Conservation (phyloP, 1,284 basidiomycete genomes). For the Ceraceosorus bombacis region DNA sequence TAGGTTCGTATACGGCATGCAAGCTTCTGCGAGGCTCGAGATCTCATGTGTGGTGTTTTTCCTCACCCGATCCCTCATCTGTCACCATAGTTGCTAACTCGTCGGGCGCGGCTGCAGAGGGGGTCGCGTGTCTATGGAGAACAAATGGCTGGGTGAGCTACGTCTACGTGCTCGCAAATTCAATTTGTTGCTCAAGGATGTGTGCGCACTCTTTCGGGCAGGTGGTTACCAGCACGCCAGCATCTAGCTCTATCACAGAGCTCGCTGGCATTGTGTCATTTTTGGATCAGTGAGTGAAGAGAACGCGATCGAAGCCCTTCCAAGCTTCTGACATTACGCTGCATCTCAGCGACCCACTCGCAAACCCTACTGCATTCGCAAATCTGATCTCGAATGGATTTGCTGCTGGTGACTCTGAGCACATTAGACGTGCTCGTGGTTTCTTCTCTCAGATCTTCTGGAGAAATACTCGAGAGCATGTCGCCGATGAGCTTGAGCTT, state of each 20-base stretch:
- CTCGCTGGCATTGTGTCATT: conserved; percentile 29
- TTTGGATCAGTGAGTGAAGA: conserved; percentile 13
- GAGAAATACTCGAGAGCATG: conserved; percentile 28
- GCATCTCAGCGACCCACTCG: background rate
- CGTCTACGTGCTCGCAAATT: no score
- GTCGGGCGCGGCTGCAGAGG: conserved; percentile 10
- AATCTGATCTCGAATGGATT: conserved; percentile 26
- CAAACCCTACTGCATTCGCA: background rate
- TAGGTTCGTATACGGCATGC: conserved; percentile 2
- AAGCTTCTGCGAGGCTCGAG: no score
- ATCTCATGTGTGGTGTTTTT: no score
- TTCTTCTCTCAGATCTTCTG: conserved; percentile 27
- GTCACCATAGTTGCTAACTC: conserved; percentile 11
- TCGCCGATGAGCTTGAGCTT: conserved; percentile 24
- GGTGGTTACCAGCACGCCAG: conserved; percentile 27
- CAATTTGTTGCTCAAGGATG: no score
- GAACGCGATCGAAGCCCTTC: background rate
- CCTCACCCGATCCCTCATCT: no score
- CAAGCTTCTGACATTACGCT: conserved; percentile 18
- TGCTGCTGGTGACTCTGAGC: conserved; percentile 21
- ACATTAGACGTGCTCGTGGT: conserved; percentile 20
- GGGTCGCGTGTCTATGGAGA: conserved; percentile 30
- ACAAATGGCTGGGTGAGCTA: conserved; percentile 23
- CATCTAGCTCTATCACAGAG: conserved; percentile 25
- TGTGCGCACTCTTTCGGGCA: no score